Evolutionary conservation across 371 early-diverging fungal genomes (phyloP), one percentile per base, ranked within the genome.

Genomic region (Nematocida ironsii): DNA sequence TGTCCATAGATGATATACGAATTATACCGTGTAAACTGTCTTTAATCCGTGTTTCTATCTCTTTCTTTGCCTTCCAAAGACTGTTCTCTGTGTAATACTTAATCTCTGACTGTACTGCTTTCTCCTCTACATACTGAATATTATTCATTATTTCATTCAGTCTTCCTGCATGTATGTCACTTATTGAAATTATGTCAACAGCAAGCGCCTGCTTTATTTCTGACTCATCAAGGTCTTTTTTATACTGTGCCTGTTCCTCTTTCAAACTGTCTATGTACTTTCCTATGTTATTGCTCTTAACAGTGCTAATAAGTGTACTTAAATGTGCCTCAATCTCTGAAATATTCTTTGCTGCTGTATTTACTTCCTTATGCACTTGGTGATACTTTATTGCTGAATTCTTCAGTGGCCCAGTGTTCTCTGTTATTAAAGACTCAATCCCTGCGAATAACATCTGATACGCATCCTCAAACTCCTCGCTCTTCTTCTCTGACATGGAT

Each of bases 311-410:
- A 42, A 75, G 54, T 6, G 11, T 11, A 1, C 11, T 42, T 13
- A 60, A 13, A 16, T 70, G 11, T 56, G 40, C 33, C 39, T 75
- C 42, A 1, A 67, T 67, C 40, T 66, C 70, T 18, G 33, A 18
- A 18, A 75, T 42, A 40, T 42, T 23, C 5, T 64, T 1, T 6
- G 20, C 11, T n/a, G 48, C 25, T 11, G 40, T 70, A 48, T 16
- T 47, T 11, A 75, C 13, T 50, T 25, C 23, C 20, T 40, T 66
- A 48, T 75, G 76, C 4, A 69, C 68, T 18, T 18, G 18, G 50
- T 75, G 69, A 70, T 75, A 75, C 5, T 7, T 9, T 13, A 75
- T 45, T 1, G 68, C 76, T 5, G 76, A 75, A 55, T 75, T 52
- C 39, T 75, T 69, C 27, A 75, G 48, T 16, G 52, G 40, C 16